Conservation (phyloP, 179 eudicot species). For the Drosera spatulata region DNA sequence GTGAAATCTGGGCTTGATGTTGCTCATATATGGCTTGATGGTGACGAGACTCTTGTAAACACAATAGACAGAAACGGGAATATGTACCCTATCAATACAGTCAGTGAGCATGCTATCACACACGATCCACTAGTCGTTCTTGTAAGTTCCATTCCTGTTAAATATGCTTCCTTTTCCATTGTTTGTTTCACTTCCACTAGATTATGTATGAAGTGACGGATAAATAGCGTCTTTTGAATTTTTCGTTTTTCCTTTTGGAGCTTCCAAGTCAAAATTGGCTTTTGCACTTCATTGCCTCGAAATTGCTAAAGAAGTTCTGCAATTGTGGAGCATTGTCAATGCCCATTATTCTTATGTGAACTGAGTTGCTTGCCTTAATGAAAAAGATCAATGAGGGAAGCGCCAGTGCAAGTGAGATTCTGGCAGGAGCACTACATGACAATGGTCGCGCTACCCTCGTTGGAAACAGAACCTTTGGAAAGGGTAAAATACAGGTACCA, state of each 20-base stretch:
- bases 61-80: conserved; percentile 75
- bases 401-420: conserved; percentile 94
- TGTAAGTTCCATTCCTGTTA: too few species aligned
- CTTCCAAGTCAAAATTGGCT: too few species aligned
- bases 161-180: too few species aligned
- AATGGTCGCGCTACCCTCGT: conserved; percentile 87
- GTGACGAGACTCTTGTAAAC: conserved; percentile 88
- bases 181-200: too few species aligned
- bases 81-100: conserved; percentile 74
- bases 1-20: conserved; percentile 93
- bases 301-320: not conserved
- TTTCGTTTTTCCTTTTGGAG: too few species aligned
- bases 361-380: not conserved
- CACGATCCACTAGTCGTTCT: conserved; percentile 91
- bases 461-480: conserved; percentile 81
- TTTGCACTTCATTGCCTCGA: not conserved
- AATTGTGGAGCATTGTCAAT: too few species aligned
- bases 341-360: too few species aligned
- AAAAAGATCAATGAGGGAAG: conserved; percentile 88
- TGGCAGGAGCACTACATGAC: conserved; percentile 92
- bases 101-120: conserved; percentile 79
- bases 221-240: too few species aligned
- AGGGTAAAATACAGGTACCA: conserved; percentile 85
- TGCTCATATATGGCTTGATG: conserved; percentile 95
- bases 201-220: too few species aligned